Evolutionary conservation across 306 rosid genomes (phyloP).

Genomic region (Cucumis sativus): Cucumber_9930_V3 NC_026661.2:2904001-2904500

Average conservation of each 20-base stretch:
- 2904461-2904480: too few species aligned
- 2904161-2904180: too few species aligned
- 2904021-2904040: conserved; percentile 78
- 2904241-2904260: neutral
- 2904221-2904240: neutral
- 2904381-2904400: neutral
- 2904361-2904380: neutral
- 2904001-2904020: conserved; percentile 66
- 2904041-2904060: conserved; percentile 63
- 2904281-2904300: neutral
- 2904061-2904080: conserved; percentile 10
- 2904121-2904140: neutral
- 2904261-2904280: neutral
- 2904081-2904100: neutral
- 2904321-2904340: neutral
- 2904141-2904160: neutral
- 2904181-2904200: neutral
- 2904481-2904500: too few species aligned
- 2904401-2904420: neutral
- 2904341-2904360: neutral
- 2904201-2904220: neutral
- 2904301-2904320: neutral
- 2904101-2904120: neutral
- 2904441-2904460: too few species aligned
- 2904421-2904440: too few species aligned